Conservation (phyloP, 176 grass and related monocot genomes). For the Olyra latifolia region DNA sequence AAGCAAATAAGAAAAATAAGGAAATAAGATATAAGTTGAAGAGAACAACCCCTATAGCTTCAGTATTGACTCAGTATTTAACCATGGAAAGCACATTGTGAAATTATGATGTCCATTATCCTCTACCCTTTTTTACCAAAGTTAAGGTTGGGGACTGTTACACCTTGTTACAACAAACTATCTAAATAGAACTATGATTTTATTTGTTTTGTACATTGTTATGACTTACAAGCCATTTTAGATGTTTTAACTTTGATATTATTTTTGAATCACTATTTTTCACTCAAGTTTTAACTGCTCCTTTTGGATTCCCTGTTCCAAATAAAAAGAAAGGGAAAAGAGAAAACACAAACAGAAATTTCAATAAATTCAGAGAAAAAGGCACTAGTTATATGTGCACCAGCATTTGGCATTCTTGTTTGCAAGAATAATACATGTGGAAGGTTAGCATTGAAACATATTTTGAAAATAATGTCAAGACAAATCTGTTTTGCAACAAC, state of each 20-base stretch:
- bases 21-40: too few relatives aligned
- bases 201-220: neutral
- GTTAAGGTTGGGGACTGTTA: neutral
- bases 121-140: neutral
- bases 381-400: neutral
- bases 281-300: neutral
- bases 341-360: neutral
- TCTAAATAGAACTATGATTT: neutral
- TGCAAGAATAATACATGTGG: constrained; percentile 11
- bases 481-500: constrained; percentile 7
- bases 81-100: neutral
- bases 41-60: too few relatives aligned
- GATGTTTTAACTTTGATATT: neutral
- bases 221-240: neutral
- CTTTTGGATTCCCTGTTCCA: neutral
- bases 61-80: neutral
- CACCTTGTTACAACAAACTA: neutral
- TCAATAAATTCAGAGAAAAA: neutral
- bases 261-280: neutral
- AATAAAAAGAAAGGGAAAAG: neutral
- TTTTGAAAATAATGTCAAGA: neutral
- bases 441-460: neutral
- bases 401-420: neutral
- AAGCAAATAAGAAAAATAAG: too few relatives aligned
- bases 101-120: constrained; percentile 1